Evolutionary conservation across 2,329 filamentous ascomycete genomes (phyloP).

Genomic region (Colletotrichum spaethianum): DNA sequence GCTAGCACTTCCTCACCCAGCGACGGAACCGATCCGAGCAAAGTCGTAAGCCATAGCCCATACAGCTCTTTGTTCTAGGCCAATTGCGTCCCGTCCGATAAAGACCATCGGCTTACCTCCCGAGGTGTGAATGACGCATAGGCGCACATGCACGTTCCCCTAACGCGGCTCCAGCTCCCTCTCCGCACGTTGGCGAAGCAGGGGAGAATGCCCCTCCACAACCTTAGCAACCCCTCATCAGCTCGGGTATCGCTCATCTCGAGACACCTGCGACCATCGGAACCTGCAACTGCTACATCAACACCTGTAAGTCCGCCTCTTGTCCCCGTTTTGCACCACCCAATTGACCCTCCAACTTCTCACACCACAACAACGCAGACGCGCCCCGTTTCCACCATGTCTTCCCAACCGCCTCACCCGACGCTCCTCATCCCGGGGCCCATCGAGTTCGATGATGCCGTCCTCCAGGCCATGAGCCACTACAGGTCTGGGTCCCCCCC

Average conservation of each 20-base stretch:
- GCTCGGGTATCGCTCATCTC: conserved; percentile 44
- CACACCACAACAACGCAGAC: conserved; percentile 20
- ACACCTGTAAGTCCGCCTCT: conserved; percentile 22
- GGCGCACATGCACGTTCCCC: conserved; percentile 41
- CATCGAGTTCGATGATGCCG: conserved; percentile 98
- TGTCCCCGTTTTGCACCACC: neutral
- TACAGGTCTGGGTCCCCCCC: conserved; percentile 75
- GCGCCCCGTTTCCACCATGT: conserved; percentile 62
- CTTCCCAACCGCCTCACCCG: conserved; percentile 72
- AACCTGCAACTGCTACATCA: conserved; percentile 36
- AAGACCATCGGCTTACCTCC: conserved; percentile 39
- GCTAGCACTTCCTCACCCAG: neutral
- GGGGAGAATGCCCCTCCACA: conserved; percentile 43
- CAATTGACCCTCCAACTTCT: conserved; percentile 15
- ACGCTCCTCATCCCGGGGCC: conserved; percentile 96
- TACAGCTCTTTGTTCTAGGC: conserved; percentile 22
- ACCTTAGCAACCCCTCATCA: conserved; percentile 43
- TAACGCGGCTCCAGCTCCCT: conserved; percentile 42
- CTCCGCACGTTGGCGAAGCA: conserved; percentile 42
- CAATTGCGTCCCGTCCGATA: conserved; percentile 30
- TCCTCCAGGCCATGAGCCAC: conserved; percentile 94
- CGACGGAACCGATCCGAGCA: conserved; percentile 32
- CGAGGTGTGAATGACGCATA: conserved; percentile 38
- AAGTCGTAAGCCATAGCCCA: conserved; percentile 34
- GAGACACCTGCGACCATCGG: conserved; percentile 38